Evolutionary conservation across 257 asterid species (phyloP).

Genomic region (Anisodus tanguticus): DNA sequence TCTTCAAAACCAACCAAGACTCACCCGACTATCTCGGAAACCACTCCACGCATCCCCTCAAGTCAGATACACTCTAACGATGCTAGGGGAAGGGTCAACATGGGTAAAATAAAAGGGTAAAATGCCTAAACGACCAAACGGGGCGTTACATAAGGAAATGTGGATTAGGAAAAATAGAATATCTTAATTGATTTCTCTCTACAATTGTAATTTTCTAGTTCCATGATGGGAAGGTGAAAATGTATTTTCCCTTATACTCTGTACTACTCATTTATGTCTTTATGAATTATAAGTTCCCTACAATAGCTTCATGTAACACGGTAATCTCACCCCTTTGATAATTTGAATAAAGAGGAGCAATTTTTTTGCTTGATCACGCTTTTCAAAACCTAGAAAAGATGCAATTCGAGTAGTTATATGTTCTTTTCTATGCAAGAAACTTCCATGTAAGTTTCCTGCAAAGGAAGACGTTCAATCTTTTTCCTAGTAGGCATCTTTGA

Average conservation of each 20-base stretch:
- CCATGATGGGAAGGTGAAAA: background rate
- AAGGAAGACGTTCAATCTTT: background rate
- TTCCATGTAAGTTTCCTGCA: background rate
- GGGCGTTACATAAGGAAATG: background rate
- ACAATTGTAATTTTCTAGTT: background rate
- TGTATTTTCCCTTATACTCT: background rate
- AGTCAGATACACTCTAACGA: too few relatives aligned
- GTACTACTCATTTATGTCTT: background rate
- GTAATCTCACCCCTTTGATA: background rate
- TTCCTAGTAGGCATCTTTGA: background rate
- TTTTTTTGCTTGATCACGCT: background rate
- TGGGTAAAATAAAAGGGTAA: too few relatives aligned
- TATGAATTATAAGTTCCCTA: conserved; percentile 16
- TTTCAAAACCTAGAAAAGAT: background rate
- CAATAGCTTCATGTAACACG: conserved; percentile 12
- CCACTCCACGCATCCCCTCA: too few relatives aligned
- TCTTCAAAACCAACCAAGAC: too few relatives aligned
- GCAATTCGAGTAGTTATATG: background rate
- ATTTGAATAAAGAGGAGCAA: background rate
- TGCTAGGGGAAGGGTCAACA: too few relatives aligned
- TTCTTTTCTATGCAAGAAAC: background rate
- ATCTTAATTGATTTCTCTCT: background rate
- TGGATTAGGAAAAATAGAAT: conserved; percentile 5
- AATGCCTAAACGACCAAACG: too few relatives aligned
- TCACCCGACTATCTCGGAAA: too few relatives aligned